A percentile compares a stretch with the other conserved stretches of the same genome.
Evolutionary conservation across 2,329 filamentous ascomycete species (phyloP).

Genomic region (Juglanconis juglandina): DNA sequence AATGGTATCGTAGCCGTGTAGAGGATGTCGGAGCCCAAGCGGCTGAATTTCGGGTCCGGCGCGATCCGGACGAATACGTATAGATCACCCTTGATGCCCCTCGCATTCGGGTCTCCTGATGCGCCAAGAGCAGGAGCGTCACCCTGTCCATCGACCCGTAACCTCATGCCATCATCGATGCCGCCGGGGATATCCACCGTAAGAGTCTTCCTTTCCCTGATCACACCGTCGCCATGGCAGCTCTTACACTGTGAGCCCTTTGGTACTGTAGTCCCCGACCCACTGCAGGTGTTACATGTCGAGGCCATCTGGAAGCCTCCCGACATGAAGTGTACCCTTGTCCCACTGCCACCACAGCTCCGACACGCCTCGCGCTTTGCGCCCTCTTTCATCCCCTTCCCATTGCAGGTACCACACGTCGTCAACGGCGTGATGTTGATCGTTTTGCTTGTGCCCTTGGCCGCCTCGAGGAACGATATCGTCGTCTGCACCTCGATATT

Average conservation of each 20-base stretch:
- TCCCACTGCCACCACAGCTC: slow-evolving; percentile 81
- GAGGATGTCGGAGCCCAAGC: slow-evolving; percentile 82
- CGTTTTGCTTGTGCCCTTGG: slow-evolving; percentile 85
- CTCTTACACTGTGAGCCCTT: slow-evolving; percentile 75
- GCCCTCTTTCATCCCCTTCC: slow-evolving; percentile 80
- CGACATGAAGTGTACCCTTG: slow-evolving; percentile 81
- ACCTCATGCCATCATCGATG: slow-evolving; percentile 92
- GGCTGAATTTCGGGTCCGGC: slow-evolving; percentile 85
- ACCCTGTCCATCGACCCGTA: slow-evolving; percentile 80
- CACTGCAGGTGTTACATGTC: slow-evolving; percentile 78
- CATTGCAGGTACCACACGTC: slow-evolving; percentile 77
- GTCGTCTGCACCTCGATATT: slow-evolving; percentile 92
- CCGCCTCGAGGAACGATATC: slow-evolving; percentile 94
- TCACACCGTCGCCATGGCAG: slow-evolving; percentile 80
- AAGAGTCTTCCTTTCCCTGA: slow-evolving; percentile 78
- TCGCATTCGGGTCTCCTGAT: slow-evolving; percentile 57
- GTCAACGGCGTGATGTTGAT: slow-evolving; percentile 80
- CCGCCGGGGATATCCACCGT: slow-evolving; percentile 90
- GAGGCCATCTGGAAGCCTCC: slow-evolving; percentile 95
- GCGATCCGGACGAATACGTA: slow-evolving; percentile 88
- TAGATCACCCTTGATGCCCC: slow-evolving; percentile 76
- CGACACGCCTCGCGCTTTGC: slow-evolving; percentile 70
- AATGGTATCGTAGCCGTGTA: slow-evolving; percentile 90
- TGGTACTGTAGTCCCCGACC: slow-evolving; percentile 72
- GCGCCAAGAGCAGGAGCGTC: slow-evolving; percentile 79